These are phyloP conservation scores for Mycena vitilis DNA, from an alignment of 768 basidiomycete genomes.

Conservation along the genomic window DNA sequence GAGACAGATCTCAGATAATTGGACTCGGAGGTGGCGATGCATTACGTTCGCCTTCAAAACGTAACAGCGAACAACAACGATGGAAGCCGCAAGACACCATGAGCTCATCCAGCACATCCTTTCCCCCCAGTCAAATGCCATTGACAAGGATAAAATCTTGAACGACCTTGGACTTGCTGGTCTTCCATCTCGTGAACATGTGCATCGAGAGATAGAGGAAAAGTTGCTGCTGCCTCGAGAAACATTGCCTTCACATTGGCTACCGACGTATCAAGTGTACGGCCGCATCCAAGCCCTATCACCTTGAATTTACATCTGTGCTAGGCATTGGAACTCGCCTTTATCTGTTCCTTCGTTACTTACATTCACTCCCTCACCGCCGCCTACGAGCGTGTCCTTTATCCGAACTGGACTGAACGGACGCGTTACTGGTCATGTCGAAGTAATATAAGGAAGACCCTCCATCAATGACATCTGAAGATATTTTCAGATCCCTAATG, in stretches of 20 bases:
- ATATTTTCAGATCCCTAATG: slow-evolving; percentile 62
- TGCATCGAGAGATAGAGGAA: slow-evolving; percentile 79
- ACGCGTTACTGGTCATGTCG: slow-evolving; percentile 81
- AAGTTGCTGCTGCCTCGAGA: slow-evolving; percentile 78
- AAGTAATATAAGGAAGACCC: slow-evolving; percentile 59
- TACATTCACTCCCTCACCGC: slow-evolving; percentile 72
- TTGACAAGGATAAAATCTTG: slow-evolving; percentile 58
- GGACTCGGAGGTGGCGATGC: neutral
- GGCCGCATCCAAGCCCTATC: slow-evolving; percentile 39
- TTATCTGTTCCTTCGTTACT: slow-evolving; percentile 74
- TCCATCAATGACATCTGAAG: slow-evolving; percentile 10
- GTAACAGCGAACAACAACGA: slow-evolving; percentile 23
- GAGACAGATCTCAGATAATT: no score
- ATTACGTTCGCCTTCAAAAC: neutral
- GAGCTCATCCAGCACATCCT: slow-evolving; percentile 61
- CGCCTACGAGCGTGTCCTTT: slow-evolving; percentile 80
- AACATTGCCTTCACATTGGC: slow-evolving; percentile 75
- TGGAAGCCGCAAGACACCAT: slow-evolving; percentile 48
- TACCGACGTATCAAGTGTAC: slow-evolving; percentile 88
- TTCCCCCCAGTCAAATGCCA: slow-evolving; percentile 47
- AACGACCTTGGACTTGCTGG: slow-evolving; percentile 67
- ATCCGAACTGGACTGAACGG: slow-evolving; percentile 85
- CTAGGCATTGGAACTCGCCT: slow-evolving; percentile 79
- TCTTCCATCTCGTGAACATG: slow-evolving; percentile 67
- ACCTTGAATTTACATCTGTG: slow-evolving; percentile 32